phyloP scores from a whole-genome alignment of 768 basidiomycete genomes.

The Boletus insuetus region DNA sequence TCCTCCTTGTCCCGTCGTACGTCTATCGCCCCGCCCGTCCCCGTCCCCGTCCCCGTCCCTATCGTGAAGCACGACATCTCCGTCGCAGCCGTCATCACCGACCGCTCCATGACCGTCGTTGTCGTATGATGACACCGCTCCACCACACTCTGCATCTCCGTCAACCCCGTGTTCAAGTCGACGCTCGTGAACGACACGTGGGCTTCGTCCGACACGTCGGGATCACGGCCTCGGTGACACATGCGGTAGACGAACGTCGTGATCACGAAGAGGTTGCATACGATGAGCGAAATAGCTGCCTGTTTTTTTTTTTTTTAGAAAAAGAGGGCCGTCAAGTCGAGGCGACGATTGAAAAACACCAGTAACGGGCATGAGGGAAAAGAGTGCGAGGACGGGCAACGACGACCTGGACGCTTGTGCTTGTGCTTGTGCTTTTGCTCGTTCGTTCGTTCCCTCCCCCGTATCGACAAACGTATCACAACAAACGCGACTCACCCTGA shows the following conservation, averaged over 20 bases:
- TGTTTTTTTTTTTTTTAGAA: background rate
- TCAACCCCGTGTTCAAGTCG: conserved; percentile 5
- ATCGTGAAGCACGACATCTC: background rate
- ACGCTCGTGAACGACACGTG: conserved; percentile 17
- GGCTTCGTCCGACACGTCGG: background rate
- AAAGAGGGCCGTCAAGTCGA: too few species aligned
- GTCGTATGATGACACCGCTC: conserved; percentile 1
- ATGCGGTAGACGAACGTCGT: conserved; percentile 21
- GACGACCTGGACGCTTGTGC: too few species aligned
- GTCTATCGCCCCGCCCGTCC: too few species aligned
- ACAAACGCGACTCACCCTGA: conserved; percentile 14
- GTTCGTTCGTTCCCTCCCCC: background rate
- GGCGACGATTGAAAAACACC: too few species aligned
- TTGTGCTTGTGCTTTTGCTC: too few species aligned
- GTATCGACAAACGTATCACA: too few species aligned
- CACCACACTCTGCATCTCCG: background rate
- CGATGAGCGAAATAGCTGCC: conserved; percentile 22
- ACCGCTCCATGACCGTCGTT: too few species aligned
- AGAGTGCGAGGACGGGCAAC: too few species aligned
- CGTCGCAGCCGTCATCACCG: background rate
- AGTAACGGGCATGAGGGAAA: too few species aligned
- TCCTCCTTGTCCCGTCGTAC: too few species aligned
- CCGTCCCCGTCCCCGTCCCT: background rate
- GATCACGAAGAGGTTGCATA: conserved; percentile 29
- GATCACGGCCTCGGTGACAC: conserved; percentile 3